These are phyloP conservation scores for Ceratocystis ficicola DNA, from an alignment of 2,329 filamentous ascomycete genomes.

Conservation along the genomic window DNA sequence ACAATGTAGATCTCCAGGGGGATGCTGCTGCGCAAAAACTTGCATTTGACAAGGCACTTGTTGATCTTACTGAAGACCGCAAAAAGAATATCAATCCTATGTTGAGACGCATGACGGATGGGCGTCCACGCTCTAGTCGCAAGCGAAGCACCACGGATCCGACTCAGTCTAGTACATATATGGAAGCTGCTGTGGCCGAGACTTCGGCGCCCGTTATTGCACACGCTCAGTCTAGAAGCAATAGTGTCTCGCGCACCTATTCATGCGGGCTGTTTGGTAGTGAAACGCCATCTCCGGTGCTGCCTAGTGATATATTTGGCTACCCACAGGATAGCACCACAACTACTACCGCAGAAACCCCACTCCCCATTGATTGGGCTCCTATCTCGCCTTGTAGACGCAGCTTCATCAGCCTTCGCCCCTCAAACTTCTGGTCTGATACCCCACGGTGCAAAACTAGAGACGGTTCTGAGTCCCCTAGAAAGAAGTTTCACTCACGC, in stretches of 20 bases:
- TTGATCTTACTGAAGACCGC: conserved; percentile 18
- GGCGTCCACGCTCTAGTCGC: conserved; percentile 6
- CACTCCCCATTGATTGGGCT: background rate
- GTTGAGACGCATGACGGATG: conserved; percentile 20
- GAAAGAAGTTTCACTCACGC: conserved; percentile 15
- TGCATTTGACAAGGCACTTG: conserved; percentile 21
- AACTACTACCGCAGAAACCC: background rate
- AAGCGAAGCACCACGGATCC: conserved; percentile 8
- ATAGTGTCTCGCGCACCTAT: conserved; percentile 5
- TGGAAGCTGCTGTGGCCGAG: background rate
- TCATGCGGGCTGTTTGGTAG: conserved; percentile 8
- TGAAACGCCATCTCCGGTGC: background rate
- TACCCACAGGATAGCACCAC: background rate
- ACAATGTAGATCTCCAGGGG: background rate
- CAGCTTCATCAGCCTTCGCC: conserved; percentile 25
- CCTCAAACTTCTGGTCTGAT: conserved; percentile 17
- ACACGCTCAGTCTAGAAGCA: background rate
- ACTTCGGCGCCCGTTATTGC: conserved; percentile 2
- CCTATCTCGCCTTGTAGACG: conserved; percentile 31
- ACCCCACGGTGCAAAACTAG: conserved; percentile 23
- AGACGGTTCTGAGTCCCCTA: conserved; percentile 17
- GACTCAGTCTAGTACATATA: background rate
- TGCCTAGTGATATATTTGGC: background rate
- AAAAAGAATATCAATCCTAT: conserved; percentile 20
- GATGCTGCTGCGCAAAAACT: conserved; percentile 14